phyloP scores from a whole-genome alignment of 805 yeast species.

The Candida orba region DNA sequence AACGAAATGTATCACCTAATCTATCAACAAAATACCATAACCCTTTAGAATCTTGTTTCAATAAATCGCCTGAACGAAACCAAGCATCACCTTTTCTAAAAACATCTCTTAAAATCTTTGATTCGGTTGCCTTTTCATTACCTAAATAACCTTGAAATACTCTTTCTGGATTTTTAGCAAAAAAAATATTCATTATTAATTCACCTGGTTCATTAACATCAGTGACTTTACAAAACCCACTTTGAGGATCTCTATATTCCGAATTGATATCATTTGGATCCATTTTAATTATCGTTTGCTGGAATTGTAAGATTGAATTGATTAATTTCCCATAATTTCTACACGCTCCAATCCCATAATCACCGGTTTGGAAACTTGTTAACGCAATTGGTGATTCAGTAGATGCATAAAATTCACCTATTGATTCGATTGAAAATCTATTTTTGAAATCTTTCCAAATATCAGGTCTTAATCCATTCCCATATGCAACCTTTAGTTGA shows the following conservation, averaged over 20 bases:
- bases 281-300: slow-evolving; percentile 61
- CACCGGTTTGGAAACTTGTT: slow-evolving; percentile 72
- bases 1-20: slow-evolving; percentile 90
- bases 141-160: slow-evolving; percentile 89
- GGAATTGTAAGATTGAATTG: slow-evolving; percentile 41
- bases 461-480: slow-evolving; percentile 86
- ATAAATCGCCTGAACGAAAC: slow-evolving; percentile 82
- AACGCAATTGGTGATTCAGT: slow-evolving; percentile 90
- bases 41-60: slow-evolving; percentile 60
- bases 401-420: slow-evolving; percentile 91
- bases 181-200: slow-evolving; percentile 66
- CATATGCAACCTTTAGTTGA: slow-evolving; percentile 63
- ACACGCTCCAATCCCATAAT: slow-evolving; percentile 81
- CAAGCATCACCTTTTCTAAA: slow-evolving; percentile 85
- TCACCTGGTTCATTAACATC: slow-evolving; percentile 73
- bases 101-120: slow-evolving; percentile 68
- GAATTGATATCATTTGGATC: slow-evolving; percentile 73
- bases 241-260: slow-evolving; percentile 58
- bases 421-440: slow-evolving; percentile 63
- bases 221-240: slow-evolving; percentile 56
- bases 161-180: slow-evolving; percentile 55
- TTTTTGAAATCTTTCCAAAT: slow-evolving; percentile 78
- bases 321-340: slow-evolving; percentile 66
- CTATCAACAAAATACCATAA: slow-evolving; percentile 82
- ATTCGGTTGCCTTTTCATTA: slow-evolving; percentile 68